Evolutionary conservation across 2,329 filamentous ascomycete species (phyloP).

Genomic region (Zasmidium angulare): DNA sequence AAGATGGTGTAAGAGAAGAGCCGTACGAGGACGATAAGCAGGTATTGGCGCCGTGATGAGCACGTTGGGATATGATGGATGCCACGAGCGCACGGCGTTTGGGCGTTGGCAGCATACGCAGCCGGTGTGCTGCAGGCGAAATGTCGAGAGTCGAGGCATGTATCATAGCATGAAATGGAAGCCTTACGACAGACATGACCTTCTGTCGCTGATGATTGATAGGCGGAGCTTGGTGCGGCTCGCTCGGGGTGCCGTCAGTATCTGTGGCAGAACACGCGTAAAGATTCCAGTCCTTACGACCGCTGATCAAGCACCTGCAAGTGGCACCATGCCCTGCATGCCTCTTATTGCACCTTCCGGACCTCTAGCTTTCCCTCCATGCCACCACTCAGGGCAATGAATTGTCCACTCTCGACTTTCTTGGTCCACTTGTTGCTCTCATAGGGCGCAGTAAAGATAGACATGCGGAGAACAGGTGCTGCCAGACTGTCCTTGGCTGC

Average conservation of each 20-base stretch:
- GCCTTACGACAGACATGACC: too few species aligned
- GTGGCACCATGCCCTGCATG: too few species aligned
- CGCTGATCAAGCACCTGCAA: too few species aligned
- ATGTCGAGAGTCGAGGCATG: not conserved
- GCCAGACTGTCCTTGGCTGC: conserved; percentile 30
- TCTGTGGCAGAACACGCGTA: too few species aligned
- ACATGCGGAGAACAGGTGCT: conserved; percentile 65
- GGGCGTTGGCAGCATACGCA: conserved; percentile 17
- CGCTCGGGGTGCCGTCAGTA: too few species aligned
- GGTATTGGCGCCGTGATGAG: conserved; percentile 32
- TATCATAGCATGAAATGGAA: conserved; percentile 5
- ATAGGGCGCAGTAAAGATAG: conserved; percentile 70
- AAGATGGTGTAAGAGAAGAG: conserved; percentile 84
- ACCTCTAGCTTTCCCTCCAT: conserved; percentile 53
- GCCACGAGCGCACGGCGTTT: conserved; percentile 23
- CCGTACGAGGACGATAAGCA: conserved; percentile 69
- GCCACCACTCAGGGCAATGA: conserved; percentile 26
- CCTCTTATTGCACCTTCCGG: conserved; percentile 38
- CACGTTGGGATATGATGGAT: not conserved
- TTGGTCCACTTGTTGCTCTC: conserved; percentile 78
- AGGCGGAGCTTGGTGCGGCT: too few species aligned
- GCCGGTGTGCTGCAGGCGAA: conserved; percentile 7
- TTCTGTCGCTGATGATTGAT: too few species aligned
- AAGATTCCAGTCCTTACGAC: too few species aligned
- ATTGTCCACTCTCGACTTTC: conserved; percentile 55